Conservation (phyloP, 2,329 filamentous ascomycete genomes). For the Chaetomium globosum region DNA sequence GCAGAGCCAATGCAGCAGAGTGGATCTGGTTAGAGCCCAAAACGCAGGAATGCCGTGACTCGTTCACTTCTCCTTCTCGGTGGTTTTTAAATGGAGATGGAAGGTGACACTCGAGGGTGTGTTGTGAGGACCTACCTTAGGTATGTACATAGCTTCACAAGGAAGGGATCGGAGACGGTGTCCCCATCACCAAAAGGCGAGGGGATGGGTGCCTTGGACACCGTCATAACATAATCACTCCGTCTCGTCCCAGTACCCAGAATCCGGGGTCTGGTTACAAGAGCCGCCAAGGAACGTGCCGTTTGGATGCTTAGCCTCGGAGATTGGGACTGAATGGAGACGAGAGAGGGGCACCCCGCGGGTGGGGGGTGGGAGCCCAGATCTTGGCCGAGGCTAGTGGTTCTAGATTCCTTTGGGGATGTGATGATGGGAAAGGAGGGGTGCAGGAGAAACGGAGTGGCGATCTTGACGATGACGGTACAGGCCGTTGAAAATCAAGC, state of each 20-base stretch:
- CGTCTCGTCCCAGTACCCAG: neutral
- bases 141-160: too few species aligned
- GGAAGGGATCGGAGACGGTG: too few species aligned
- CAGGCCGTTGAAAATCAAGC: neutral
- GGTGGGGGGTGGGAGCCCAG: neutral
- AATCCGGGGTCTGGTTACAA: conserved; percentile 8
- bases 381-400: conserved; percentile 7
- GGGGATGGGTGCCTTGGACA: neutral
- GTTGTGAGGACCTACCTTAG: too few species aligned
- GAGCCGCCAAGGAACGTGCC: neutral
- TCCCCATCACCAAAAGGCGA: neutral
- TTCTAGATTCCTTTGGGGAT: neutral
- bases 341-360: neutral
- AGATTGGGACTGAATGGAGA: conserved; percentile 2
- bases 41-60: neutral
- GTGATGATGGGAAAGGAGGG: neutral
- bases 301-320: neutral
- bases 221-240: neutral
- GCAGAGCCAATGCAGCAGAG: neutral
- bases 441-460: neutral
- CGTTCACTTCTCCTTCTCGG: neutral
- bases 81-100: neutral
- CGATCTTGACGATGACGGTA: neutral
- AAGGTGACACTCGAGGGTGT: neutral
- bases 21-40: neutral